Evolutionary conservation across 2,329 filamentous ascomycete species (phyloP), one percentile per base, ranked within the genome.

Genomic region (Sodiomyces alkalinus): DNA sequence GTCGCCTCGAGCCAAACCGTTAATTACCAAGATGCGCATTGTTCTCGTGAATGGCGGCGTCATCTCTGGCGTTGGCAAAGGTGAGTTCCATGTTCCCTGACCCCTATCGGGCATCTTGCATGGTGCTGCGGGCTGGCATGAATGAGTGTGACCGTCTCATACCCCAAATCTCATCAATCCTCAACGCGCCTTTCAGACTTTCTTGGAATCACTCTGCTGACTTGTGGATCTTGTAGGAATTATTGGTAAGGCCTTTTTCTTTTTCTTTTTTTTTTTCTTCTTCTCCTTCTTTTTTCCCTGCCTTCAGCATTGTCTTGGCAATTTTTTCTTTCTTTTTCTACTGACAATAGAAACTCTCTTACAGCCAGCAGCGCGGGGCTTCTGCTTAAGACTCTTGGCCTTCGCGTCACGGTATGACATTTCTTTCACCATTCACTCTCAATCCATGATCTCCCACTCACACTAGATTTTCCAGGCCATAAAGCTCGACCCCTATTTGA

Each of bases 301-400:
- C 20, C 6, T 20, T 11, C 19, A 20, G 9, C 7, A 22, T 11
- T 6, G 6, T 11, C 6, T 22, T 13, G 20, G n/a, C n/a, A n/a
- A n/a, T n/a, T n/a, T n/a, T n/a, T n/a, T n/a, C n/a, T n/a, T n/a
- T n/a, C n/a, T n/a, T n/a, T n/a, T n/a, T n/a, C n/a, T n/a, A n/a
- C n/a, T n/a, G n/a, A n/a, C n/a, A n/a, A n/a, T 11, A 12, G 20
- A 22, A 6, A 3, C 20, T 12, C 6, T n/a, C 4, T 3, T 22
- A 10, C 20, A 22, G 20, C 44, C 33, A 42, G 39, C 16, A 39
- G 36, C 31, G 71, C 73, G 23, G 78, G 77, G 30, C 60, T 83
- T 39, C 60, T 90, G 39, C 69, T 90, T 42, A 87, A 90, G 64
- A 82, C 80, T 8, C 60, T 75, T 39, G 82, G 81, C 26, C 62